These are phyloP conservation scores for Drechslerella dactyloides DNA, from an alignment of 2,329 filamentous ascomycete species.

Conservation along the genomic window DNA sequence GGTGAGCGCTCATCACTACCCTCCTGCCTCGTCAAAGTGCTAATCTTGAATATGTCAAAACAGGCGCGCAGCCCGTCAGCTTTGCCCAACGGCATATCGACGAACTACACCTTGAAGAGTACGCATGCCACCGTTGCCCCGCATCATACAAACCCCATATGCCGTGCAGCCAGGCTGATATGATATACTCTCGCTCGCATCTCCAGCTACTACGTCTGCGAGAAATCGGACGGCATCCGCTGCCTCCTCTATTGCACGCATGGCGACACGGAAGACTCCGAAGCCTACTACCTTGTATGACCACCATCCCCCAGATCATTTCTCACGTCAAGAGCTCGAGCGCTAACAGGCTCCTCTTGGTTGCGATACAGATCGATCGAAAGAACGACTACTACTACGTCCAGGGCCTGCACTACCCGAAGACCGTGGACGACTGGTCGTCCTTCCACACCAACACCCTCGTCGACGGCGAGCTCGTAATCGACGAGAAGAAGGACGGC, in stretches of 20 bases:
- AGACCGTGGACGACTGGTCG: constrained; percentile 67
- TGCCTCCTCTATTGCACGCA: constrained; percentile 89
- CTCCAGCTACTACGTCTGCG: constrained; percentile 86
- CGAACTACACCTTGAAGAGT: constrained; percentile 82
- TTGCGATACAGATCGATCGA: constrained; percentile 73
- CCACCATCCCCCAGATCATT: neutral
- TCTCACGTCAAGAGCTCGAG: constrained; percentile 14
- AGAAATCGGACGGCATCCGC: constrained; percentile 95
- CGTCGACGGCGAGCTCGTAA: constrained; percentile 90
- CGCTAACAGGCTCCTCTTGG: constrained; percentile 11
- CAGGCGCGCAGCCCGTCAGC: constrained; percentile 84
- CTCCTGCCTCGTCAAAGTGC: neutral
- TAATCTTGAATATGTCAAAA: constrained; percentile 3
- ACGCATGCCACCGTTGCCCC: constrained; percentile 53
- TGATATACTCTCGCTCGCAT: neutral
- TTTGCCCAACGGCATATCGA: constrained; percentile 81
- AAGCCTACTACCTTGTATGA: constrained; percentile 75
- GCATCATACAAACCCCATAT: too few species aligned
- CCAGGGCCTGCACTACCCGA: constrained; percentile 79
- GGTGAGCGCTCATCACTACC: constrained; percentile 58
- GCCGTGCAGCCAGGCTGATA: too few species aligned
- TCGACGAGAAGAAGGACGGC: constrained; percentile 75
- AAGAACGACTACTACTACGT: constrained; percentile 97
- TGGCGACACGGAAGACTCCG: constrained; percentile 66
- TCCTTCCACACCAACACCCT: constrained; percentile 80